A percentile compares a stretch with the other conserved stretches of the same genome.
Conservation (phyloP, 176 grass and related monocot species). For the Avena insularis region DNA sequence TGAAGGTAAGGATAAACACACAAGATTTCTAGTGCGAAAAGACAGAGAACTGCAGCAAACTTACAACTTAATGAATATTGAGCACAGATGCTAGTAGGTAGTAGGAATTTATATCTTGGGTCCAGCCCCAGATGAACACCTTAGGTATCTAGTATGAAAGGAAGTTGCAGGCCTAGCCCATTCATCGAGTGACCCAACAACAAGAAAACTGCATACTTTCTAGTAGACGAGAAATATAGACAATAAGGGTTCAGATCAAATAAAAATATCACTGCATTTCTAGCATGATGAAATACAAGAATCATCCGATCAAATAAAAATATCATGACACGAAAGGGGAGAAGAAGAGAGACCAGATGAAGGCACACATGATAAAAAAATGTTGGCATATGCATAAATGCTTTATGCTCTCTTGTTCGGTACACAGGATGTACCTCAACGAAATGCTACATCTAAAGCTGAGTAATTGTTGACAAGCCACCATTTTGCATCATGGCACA, state of each 20-base stretch:
- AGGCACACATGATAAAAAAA: too few relatives aligned
- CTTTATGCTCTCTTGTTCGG: too few relatives aligned
- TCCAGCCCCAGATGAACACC: background rate
- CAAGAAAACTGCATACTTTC: background rate
- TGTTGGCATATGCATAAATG: too few relatives aligned
- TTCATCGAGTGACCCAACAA: background rate
- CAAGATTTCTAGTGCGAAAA: background rate
- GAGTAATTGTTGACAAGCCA: background rate
- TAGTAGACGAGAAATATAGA: background rate
- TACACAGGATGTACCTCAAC: background rate
- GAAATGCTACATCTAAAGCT: background rate
- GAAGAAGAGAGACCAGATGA: too few relatives aligned
- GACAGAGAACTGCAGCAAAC: background rate
- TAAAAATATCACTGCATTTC: too few relatives aligned
- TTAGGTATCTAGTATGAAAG: background rate
- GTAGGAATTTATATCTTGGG: background rate
- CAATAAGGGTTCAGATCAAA: background rate
- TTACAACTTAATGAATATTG: background rate
- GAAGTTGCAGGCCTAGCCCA: constrained; percentile 3
- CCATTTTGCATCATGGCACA: background rate
- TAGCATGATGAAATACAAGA: too few relatives aligned
- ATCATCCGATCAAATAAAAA: too few relatives aligned
- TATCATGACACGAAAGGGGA: too few relatives aligned
- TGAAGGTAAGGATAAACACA: background rate
- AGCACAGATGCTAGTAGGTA: background rate